Evolutionary conservation across 768 basidiomycete genomes (phyloP).

Genomic region (Trametes meyenii): DNA sequence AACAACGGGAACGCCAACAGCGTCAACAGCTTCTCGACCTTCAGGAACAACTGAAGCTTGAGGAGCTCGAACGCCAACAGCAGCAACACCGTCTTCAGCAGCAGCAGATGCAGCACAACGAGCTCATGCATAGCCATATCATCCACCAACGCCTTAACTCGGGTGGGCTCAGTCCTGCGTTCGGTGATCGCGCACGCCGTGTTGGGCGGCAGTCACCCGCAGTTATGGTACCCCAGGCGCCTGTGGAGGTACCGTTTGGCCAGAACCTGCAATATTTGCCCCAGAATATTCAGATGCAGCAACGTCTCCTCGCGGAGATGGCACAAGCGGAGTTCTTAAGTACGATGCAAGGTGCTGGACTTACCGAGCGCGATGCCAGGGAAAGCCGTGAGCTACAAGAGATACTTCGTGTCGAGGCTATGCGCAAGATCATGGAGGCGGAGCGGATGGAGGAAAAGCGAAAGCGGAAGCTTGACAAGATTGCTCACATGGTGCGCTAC

Average conservation of each 20-base stretch:
- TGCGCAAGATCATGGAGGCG: conserved; percentile 89
- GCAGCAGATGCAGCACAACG: conserved; percentile 24
- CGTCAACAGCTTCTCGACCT: conserved; percentile 54
- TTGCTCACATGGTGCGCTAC: conserved; percentile 77
- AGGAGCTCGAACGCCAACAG: conserved; percentile 55
- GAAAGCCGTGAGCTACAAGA: conserved; percentile 64
- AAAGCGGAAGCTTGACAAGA: conserved; percentile 79
- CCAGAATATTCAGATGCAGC: conserved; percentile 72
- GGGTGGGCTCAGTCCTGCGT: conserved; percentile 42
- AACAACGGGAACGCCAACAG: conserved; percentile 36
- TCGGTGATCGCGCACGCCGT: conserved; percentile 51
- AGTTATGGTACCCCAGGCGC: conserved; percentile 22
- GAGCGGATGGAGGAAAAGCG: conserved; percentile 88
- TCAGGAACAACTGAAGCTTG: conserved; percentile 55
- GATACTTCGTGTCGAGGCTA: conserved; percentile 72
- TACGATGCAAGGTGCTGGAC: conserved; percentile 49
- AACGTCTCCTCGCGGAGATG: conserved; percentile 75
- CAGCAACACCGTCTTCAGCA: conserved; percentile 33
- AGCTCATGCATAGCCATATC: conserved; percentile 32
- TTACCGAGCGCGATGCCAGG: conserved; percentile 21
- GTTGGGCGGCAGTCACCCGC: conserved; percentile 47
- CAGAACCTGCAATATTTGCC: conserved; percentile 58
- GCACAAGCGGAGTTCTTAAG: conserved; percentile 69
- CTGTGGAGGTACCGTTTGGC: conserved; percentile 44
- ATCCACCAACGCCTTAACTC: conserved; percentile 47